A percentile compares a stretch with the other conserved stretches of the same genome.
Conservation (phyloP, 108 stramenopile species). For the Pseudonitzschia delicatissima region DNA sequence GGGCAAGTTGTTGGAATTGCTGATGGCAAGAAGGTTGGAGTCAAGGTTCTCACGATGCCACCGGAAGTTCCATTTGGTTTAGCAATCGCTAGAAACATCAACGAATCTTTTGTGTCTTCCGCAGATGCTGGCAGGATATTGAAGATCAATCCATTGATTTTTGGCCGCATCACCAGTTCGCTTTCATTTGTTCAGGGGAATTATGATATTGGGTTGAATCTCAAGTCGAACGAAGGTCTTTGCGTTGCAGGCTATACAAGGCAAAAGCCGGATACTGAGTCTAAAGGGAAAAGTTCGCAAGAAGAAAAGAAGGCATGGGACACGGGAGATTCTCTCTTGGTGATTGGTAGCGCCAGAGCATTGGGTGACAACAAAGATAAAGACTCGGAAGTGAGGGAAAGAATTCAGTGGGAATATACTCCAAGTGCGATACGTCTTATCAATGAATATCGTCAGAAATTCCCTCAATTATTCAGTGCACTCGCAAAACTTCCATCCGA, state of each 20-base stretch:
- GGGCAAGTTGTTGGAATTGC: constrained; percentile 68
- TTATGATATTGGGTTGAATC: constrained; percentile 92
- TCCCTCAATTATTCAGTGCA: constrained; percentile 87
- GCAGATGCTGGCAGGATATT: constrained; percentile 81
- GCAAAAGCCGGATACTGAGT: constrained; percentile 46
- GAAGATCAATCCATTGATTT: constrained; percentile 70
- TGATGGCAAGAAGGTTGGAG: constrained; percentile 73
- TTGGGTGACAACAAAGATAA: constrained; percentile 17
- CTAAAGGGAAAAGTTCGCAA: background rate
- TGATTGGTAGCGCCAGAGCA: constrained; percentile 69
- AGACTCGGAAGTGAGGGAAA: constrained; percentile 38
- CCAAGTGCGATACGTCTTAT: constrained; percentile 89
- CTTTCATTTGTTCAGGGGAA: constrained; percentile 79
- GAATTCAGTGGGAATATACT: constrained; percentile 91
- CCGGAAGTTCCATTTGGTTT: constrained; percentile 92
- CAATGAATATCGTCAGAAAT: constrained; percentile 82
- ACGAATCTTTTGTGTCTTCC: constrained; percentile 81
- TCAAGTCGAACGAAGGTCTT: constrained; percentile 76
- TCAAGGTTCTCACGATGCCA: constrained; percentile 78
- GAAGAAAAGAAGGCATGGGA: constrained; percentile 64
- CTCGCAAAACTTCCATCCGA: constrained; percentile 76
- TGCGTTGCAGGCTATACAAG: constrained; percentile 90
- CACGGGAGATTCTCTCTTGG: constrained; percentile 78
- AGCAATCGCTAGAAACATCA: constrained; percentile 75
- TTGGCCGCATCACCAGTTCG: constrained; percentile 84